Evolutionary conservation across 2,329 filamentous ascomycete species (phyloP), one percentile per base, ranked within the genome.

Genomic region (Neospermospora avenae): DNA sequence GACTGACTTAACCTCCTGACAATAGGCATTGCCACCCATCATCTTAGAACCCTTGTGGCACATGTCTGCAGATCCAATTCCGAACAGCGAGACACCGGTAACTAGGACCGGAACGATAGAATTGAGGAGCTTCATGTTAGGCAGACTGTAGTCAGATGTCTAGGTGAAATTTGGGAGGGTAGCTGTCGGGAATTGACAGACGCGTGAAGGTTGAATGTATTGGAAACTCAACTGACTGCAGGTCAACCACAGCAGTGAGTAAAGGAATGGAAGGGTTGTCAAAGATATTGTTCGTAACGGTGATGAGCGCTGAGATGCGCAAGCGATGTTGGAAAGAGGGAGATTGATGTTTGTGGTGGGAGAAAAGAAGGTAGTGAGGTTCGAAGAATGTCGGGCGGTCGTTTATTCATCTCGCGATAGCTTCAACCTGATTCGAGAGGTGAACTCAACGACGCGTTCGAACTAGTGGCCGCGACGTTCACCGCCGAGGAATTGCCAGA

Each of bases 1-100:
- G 73, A 93, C 87, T 52, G 85, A 82, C 59, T 81, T 75, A 59
- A 91, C 86, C 41, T 80, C 70, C 59, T 84, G 78, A 74, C 87
- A 89, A 75, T 87, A 90, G 76, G 75, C 86, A 74, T 90, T 90
- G 62, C 84, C 83, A 24, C 69, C 70, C 58, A 77, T 72, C 57
- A 73, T 61, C 59, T 67, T 45, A 5, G 68, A 62, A 16, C 71
- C 71, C 16, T 66, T 58, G 41, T 48, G 52, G 59, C 74, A 77
- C 22, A 72, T 69, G 57, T 76, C 70, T 24, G 57, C 65, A 31
- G 42, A 4, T 20, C 54, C 58, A n/a, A 53, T 51, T 48, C 51
- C 49, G 22, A 37, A 31, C 14, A 42, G 34, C 20, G 28, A 18
- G 18, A 41, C 22, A 6, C 14, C 22, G 13, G 53, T 41, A 13